A percentile compares a stretch with the other conserved stretches of the same genome.
These are phyloP conservation scores for Gossypium longicalyx DNA, from an alignment of 345 rosid genomes.

Conservation along the genomic window DNA sequence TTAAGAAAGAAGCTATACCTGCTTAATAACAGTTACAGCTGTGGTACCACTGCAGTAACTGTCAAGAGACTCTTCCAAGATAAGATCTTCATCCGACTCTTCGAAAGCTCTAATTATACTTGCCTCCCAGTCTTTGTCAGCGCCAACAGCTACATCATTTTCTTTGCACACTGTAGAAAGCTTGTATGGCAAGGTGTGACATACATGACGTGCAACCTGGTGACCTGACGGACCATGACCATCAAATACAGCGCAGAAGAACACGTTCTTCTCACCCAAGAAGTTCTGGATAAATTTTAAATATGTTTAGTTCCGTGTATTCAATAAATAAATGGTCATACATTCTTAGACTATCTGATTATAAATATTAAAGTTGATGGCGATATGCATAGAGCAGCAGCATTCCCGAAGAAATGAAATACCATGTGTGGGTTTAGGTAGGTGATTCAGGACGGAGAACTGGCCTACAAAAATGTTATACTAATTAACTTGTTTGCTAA, in stretches of 20 bases:
- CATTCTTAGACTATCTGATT: too few relatives aligned
- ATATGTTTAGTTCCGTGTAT: conserved; percentile 12
- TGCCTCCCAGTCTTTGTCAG: conserved; percentile 20
- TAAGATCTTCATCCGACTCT: conserved; percentile 72
- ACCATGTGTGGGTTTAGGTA: too few relatives aligned
- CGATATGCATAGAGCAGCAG: neutral
- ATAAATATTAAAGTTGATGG: too few relatives aligned
- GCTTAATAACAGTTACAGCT: conserved; percentile 65
- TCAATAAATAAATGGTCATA: neutral
- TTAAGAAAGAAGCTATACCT: conserved; percentile 34
- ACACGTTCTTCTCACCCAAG: conserved; percentile 55
- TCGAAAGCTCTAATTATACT: conserved; percentile 38
- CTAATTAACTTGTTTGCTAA: too few relatives aligned
- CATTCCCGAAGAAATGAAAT: neutral
- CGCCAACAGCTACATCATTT: neutral
- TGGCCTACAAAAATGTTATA: too few relatives aligned
- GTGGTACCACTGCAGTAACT: conserved; percentile 87
- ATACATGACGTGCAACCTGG: conserved; percentile 56
- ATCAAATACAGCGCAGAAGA: conserved; percentile 88
- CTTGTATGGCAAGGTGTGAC: conserved; percentile 66
- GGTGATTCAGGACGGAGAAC: too few relatives aligned
- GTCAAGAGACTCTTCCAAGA: conserved; percentile 50
- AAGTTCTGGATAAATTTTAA: conserved; percentile 49
- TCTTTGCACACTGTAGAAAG: conserved; percentile 35
- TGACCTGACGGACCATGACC: conserved; percentile 96